phyloP scores from a whole-genome alignment of 306 rosid genomes.

The Castanea crenata region DNA sequence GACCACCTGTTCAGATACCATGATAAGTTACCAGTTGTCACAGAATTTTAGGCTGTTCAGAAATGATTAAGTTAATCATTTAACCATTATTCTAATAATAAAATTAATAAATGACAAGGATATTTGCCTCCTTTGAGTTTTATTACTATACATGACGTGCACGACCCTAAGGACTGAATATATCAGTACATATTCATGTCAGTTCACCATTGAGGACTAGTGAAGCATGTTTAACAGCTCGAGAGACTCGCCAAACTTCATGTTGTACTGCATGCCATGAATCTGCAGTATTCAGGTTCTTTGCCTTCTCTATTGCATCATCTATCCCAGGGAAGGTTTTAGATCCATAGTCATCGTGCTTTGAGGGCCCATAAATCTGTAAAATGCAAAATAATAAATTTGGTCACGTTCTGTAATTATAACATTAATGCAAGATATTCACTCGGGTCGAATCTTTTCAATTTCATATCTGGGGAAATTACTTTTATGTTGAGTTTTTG shows the following conservation, averaged over 20 bases:
- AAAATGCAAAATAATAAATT: constrained; percentile 1
- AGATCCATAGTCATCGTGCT: constrained; percentile 57
- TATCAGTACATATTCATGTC: constrained; percentile 30
- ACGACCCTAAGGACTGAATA: background rate
- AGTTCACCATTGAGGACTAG: constrained; percentile 49
- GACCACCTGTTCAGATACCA: too few relatives aligned
- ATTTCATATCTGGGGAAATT: background rate
- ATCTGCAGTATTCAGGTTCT: constrained; percentile 34
- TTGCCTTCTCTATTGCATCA: constrained; percentile 47
- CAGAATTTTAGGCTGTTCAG: too few relatives aligned
- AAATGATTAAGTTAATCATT: too few relatives aligned
- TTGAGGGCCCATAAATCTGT: constrained; percentile 66
- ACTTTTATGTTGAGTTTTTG: background rate
- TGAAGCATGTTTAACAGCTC: constrained; percentile 57
- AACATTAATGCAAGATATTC: background rate
- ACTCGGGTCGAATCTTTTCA: background rate
- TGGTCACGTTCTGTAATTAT: background rate
- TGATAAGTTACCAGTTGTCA: too few relatives aligned
- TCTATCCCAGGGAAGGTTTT: constrained; percentile 61
- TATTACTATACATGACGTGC: background rate
- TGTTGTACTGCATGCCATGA: constrained; percentile 63
- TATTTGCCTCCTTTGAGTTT: background rate
- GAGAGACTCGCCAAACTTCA: constrained; percentile 68
- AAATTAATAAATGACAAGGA: background rate
- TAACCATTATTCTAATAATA: too few relatives aligned